phyloP scores from a whole-genome alignment of 805 yeast genomes.

The Debaryomyces hansenii region DNA sequence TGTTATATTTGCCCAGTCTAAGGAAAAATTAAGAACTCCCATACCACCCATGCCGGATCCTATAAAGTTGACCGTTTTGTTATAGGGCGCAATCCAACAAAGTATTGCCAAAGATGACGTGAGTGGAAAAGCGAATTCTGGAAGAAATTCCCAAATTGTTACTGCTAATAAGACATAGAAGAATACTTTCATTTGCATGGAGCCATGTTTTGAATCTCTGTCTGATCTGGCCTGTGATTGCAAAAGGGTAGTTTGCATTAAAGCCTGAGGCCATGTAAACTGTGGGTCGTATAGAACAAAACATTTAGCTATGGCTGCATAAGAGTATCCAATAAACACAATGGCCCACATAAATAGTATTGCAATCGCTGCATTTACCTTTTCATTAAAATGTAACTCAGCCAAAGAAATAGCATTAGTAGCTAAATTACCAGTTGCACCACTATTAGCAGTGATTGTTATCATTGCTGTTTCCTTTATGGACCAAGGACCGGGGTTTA shows the following conservation, averaged over 20 bases:
- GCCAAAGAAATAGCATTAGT: conserved; percentile 49
- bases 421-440: conserved; percentile 54
- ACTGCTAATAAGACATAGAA: conserved; percentile 30
- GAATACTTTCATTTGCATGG: conserved; percentile 39
- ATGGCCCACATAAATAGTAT: conserved; percentile 51
- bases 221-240: conserved; percentile 26
- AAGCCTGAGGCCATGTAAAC: conserved; percentile 50
- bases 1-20: conserved; percentile 56
- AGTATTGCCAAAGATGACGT: conserved; percentile 48
- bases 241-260: conserved; percentile 51
- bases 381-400: conserved; percentile 41
- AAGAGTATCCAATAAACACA: conserved; percentile 53
- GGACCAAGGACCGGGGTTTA: conserved; percentile 59
- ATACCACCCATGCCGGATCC: conserved; percentile 57
- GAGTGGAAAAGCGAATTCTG: conserved; percentile 50
- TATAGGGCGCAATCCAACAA: conserved; percentile 50
- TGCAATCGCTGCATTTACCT: conserved; percentile 37
- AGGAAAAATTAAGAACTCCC: conserved; percentile 48
- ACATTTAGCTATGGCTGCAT: conserved; percentile 49
- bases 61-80: conserved; percentile 39
- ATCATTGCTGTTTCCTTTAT: conserved; percentile 54
- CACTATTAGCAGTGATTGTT: conserved; percentile 51
- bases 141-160: conserved; percentile 49
- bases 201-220: conserved; percentile 13
- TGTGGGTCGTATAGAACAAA: conserved; percentile 49